Base-by-base conservation (phyloP, 257 asterid species). In the Nicotiana noctiflora region DNA sequence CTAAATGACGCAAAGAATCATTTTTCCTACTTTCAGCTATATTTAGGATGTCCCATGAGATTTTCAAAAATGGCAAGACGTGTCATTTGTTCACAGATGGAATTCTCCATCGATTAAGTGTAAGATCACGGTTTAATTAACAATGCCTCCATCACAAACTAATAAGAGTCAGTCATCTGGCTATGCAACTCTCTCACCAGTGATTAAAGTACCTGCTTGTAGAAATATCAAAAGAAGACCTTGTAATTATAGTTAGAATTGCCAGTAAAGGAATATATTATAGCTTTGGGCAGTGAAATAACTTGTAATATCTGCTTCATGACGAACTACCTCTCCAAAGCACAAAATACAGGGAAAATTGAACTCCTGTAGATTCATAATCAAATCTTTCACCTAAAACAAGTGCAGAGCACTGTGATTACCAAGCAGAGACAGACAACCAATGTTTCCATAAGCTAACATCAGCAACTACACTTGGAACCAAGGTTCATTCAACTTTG, bases 21-120 rank as follows among this genome's bases (percentile, higher is more conserved):
- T 4, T 60, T 70, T 61, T 53, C 77, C 77, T 40, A 31, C 83
- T 66, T 40, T 18, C 31, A 18, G 76, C 82, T 79, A 79, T 79
- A 46, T 79, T 79, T 64, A 64, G 77, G 21, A 72, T 65, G 61
- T 68, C 37, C 46, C 21, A 46, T 61, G 31, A 46, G 60, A 72
- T 57, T 68, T 40, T 52, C 19, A 63, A 37, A 25, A 25, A 64
- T 46, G 9, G 4, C 23, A 53, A 65, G 37, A 65, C 31, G 64
- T 25, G 32, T 55, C 66, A 67, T 63, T 80, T 63, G 70, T 63
- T 13, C 40, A 63, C n/a, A 25, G 11, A 27, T 63, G 8, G 6
- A 63, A 27, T 63, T 63, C 10, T 27, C 40, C 18, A 17, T 18
- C 61, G 3, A 18, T 25, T 59, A 59, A 19, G 64, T 19, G 14